phyloP scores from a whole-genome alignment of 2,329 filamentous ascomycete genomes.

The Colletotrichum liriopes region DNA sequence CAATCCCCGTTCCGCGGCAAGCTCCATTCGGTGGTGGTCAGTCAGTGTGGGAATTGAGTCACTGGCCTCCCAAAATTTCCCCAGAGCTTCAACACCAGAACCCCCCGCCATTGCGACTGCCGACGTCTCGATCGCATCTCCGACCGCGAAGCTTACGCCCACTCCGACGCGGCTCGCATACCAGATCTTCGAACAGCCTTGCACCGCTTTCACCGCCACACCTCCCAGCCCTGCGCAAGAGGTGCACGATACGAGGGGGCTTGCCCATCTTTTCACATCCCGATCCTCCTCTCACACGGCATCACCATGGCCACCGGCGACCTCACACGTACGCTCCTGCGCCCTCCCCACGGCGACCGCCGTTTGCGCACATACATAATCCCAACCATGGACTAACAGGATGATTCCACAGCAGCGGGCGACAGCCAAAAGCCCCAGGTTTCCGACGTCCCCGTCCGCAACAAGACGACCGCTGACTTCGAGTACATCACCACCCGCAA shows the following conservation, averaged over 20 bases:
- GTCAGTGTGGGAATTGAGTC: constrained; percentile 37
- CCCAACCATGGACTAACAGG: background rate
- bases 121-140: background rate
- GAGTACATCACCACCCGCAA: constrained; percentile 49
- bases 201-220: background rate
- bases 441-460: constrained; percentile 47
- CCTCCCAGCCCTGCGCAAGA: background rate
- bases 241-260: constrained; percentile 11
- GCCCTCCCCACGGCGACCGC: too few relatives aligned
- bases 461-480: constrained; percentile 49
- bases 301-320: constrained; percentile 38
- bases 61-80: constrained; percentile 38
- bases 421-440: constrained; percentile 12
- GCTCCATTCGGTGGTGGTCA: constrained; percentile 20
- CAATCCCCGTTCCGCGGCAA: constrained; percentile 14
- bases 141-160: background rate
- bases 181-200: background rate
- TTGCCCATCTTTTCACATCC: constrained; percentile 3
- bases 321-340: constrained; percentile 23
- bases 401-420: constrained; percentile 12
- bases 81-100: constrained; percentile 27
- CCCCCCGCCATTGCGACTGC: constrained; percentile 16
- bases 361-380: background rate
- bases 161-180: background rate
- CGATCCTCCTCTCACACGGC: constrained; percentile 1